phyloP scores from a whole-genome alignment of 2,329 filamentous ascomycete species.

The Penicillium sp. region DNA sequence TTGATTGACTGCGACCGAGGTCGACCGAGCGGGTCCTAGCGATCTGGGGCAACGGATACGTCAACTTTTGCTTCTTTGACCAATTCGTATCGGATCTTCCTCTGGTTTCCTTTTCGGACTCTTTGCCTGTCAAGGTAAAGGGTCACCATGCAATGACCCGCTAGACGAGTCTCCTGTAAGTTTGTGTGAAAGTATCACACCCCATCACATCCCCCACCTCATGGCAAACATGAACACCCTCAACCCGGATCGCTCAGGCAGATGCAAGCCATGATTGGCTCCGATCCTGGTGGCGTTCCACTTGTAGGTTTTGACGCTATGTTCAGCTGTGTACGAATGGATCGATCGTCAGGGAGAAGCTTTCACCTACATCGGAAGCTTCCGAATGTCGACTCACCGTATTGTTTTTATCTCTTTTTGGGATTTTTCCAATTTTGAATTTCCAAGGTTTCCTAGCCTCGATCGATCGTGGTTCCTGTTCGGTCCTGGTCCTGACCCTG shows the following conservation, averaged over 20 bases:
- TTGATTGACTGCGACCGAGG: not conserved
- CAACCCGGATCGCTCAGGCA: not conserved
- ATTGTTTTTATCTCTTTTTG: not conserved
- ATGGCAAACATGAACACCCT: not conserved
- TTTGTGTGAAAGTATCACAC: not conserved
- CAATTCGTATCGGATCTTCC: not conserved
- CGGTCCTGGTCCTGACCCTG: not conserved
- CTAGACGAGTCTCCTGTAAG: not conserved
- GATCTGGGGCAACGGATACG: conserved; percentile 19
- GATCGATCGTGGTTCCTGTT: not conserved
- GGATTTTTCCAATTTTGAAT: not conserved
- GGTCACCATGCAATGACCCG: not conserved
- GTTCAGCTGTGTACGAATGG: not conserved
- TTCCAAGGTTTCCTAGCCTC: not conserved
- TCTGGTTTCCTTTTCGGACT: not conserved
- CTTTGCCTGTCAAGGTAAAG: not conserved
- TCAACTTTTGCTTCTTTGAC: conserved; percentile 16
- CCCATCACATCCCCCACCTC: not conserved
- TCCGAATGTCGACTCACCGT: conserved; percentile 8
- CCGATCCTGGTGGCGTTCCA: not conserved
- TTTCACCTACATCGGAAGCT: conserved; percentile 11
- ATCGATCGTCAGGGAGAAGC: conserved; percentile 10
- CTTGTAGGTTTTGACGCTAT: not conserved
- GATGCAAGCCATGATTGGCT: not conserved
- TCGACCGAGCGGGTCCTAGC: conserved; percentile 9